These are phyloP conservation scores for Nasturtium officinale DNA, from an alignment of 345 rosid genomes.

Conservation along the genomic window DNA sequence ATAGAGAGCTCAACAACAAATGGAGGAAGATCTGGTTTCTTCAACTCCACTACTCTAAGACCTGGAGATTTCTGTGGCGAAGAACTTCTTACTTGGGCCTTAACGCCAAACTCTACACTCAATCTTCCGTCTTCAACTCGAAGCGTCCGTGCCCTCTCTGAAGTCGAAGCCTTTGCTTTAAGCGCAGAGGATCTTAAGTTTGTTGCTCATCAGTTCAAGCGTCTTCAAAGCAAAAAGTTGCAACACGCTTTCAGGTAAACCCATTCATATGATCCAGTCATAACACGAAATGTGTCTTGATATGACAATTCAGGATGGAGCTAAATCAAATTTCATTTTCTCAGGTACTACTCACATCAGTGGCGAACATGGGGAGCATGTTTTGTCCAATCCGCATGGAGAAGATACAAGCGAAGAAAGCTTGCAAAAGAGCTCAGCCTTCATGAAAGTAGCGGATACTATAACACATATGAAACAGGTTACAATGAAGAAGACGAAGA, in stretches of 20 bases:
- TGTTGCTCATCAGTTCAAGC: constrained; percentile 84
- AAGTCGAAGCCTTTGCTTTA: constrained; percentile 91
- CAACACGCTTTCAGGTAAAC: constrained; percentile 89
- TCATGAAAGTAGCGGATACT: constrained; percentile 48
- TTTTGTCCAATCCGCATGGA: constrained; percentile 85
- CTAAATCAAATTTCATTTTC: background rate
- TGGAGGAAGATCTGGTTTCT: constrained; percentile 91
- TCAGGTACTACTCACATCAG: constrained; percentile 81
- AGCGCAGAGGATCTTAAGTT: constrained; percentile 83
- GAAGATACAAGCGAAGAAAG: constrained; percentile 65
- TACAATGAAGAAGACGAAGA: constrained; percentile 41
- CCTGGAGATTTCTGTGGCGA: constrained; percentile 95
- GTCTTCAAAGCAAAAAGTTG: constrained; percentile 84
- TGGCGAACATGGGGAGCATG: constrained; percentile 95
- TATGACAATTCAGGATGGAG: constrained; percentile 38
- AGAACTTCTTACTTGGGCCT: constrained; percentile 91
- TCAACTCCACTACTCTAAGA: constrained; percentile 79
- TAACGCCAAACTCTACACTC: constrained; percentile 70
- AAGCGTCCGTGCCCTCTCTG: constrained; percentile 68
- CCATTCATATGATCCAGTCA: background rate
- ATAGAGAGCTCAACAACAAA: constrained; percentile 91
- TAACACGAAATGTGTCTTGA: background rate
- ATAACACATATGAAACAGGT: constrained; percentile 38
- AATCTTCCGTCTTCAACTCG: constrained; percentile 79
- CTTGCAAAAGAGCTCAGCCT: constrained; percentile 59